Conservation (phyloP, 1,284 basidiomycete species). For the Microbotryum violaceum region DNA sequence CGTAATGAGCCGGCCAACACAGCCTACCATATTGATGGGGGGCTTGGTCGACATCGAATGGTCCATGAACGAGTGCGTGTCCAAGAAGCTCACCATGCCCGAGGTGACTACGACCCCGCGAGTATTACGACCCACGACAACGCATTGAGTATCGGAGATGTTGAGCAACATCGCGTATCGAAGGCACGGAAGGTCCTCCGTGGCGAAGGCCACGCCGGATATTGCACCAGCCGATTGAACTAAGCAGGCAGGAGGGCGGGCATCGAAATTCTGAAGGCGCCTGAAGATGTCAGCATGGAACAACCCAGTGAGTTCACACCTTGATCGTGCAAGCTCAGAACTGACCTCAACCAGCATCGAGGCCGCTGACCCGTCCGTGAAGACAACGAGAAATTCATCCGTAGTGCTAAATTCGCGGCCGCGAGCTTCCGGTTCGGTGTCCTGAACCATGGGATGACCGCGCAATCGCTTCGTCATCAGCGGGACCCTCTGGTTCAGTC, state of each 20-base stretch:
- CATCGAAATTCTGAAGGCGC: conserved; percentile 63
- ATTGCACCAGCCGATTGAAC: conserved; percentile 2
- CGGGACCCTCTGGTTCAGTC: conserved; percentile 5
- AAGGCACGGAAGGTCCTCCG: background rate
- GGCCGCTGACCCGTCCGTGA: conserved; percentile 58
- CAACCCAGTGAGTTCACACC: too few species aligned
- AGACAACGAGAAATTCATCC: conserved; percentile 34
- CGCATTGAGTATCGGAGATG: too few species aligned
- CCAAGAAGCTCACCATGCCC: too few species aligned
- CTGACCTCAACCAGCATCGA: conserved; percentile 56
- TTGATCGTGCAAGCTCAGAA: conserved; percentile 49
- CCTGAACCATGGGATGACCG: conserved; percentile 52
- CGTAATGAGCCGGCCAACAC: conserved; percentile 1
- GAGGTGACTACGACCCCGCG: too few species aligned
- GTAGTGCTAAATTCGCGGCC: conserved; percentile 41
- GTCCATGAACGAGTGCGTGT: too few species aligned
- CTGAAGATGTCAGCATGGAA: background rate
- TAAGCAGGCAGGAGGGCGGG: conserved; percentile 76
- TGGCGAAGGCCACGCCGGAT: background rate
- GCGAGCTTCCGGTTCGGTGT: conserved; percentile 31
- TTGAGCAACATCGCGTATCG: too few species aligned
- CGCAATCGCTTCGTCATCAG: conserved; percentile 50
- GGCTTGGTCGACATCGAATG: too few species aligned
- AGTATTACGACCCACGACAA: too few species aligned
- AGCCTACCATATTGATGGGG: conserved; percentile 8